Percentiles rank a stretch among this genome's conserved stretches.
These are phyloP conservation scores for Aspergillus cristatus DNA, from an alignment of 495 filamentous ascomycete genomes.

Conservation along the genomic window DNA sequence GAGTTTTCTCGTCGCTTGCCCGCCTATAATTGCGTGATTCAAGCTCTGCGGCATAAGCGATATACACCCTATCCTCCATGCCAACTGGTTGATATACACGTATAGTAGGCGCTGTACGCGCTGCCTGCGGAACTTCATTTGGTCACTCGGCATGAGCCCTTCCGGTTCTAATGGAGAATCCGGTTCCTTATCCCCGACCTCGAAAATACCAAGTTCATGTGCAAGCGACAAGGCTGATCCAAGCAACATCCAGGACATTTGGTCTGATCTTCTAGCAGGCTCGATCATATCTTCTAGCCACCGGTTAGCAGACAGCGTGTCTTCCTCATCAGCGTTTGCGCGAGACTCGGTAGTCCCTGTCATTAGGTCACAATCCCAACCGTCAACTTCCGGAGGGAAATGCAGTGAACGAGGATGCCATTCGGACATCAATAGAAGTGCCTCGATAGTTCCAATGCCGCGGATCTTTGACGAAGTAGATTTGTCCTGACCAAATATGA, in stretches of 20 bases:
- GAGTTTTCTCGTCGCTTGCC: slow-evolving; percentile 19
- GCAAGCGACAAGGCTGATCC: slow-evolving; percentile 42
- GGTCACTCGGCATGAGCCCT: slow-evolving; percentile 23
- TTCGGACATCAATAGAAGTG: slow-evolving; percentile 44
- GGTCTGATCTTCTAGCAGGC: slow-evolving; percentile 42
- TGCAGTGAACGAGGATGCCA: slow-evolving; percentile 48
- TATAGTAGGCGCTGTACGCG: slow-evolving; percentile 40
- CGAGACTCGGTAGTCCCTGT: slow-evolving; percentile 12
- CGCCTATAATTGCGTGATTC: slow-evolving; percentile 31
- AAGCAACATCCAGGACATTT: slow-evolving; percentile 50
- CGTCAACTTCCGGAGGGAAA: slow-evolving; percentile 43
- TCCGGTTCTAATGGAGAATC: slow-evolving; percentile 11
- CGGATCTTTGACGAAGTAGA: slow-evolving; percentile 33
- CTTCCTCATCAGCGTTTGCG: slow-evolving; percentile 8
- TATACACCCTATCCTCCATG: slow-evolving; percentile 44
- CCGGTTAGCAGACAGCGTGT: slow-evolving; percentile 22
- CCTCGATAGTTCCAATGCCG: slow-evolving; percentile 44
- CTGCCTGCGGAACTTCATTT: slow-evolving; percentile 32
- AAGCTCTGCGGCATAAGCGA: slow-evolving; percentile 44
- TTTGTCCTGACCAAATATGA: slow-evolving; percentile 44
- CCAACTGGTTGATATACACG: slow-evolving; percentile 45
- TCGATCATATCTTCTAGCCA: slow-evolving; percentile 43
- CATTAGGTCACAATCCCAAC: slow-evolving; percentile 38
- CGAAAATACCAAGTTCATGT: slow-evolving; percentile 43
- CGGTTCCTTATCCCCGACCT: slow-evolving; percentile 26